Evolutionary conservation across 768 basidiomycete genomes (phyloP).

Genomic region (Clavulina sp.): DNA sequence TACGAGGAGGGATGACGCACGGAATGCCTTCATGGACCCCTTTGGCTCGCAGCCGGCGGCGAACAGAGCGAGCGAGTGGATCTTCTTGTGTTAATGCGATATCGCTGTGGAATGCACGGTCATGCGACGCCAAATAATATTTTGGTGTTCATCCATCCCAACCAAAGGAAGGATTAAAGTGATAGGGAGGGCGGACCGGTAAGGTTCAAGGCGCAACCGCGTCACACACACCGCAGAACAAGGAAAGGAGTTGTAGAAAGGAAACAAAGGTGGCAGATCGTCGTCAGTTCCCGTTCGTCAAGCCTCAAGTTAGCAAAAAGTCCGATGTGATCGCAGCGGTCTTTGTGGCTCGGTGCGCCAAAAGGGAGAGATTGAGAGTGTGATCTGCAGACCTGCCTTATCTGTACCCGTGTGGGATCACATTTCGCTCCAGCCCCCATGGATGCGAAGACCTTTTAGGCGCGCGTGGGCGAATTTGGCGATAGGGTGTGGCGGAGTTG

Average conservation of each 20-base stretch:
- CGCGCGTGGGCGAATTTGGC: too few species aligned
- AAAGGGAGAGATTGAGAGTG: slow-evolving; percentile 4
- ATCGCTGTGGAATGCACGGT: slow-evolving; percentile 31
- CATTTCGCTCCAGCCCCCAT: slow-evolving; percentile 94
- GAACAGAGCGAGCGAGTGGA: slow-evolving; percentile 81
- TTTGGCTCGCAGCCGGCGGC: slow-evolving; percentile 32
- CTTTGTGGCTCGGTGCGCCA: not conserved
- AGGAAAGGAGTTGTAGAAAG: not conserved
- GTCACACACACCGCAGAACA: too few species aligned
- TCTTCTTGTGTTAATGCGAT: slow-evolving; percentile 87
- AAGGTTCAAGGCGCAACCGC: too few species aligned
- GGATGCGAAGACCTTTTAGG: slow-evolving; percentile 91
- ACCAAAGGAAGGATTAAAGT: not conserved
- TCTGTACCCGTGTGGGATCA: slow-evolving; percentile 90
- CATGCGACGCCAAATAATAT: not conserved
- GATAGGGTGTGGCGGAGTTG: not conserved
- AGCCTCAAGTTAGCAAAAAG: too few species aligned
- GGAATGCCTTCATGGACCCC: slow-evolving; percentile 25
- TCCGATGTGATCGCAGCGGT: too few species aligned
- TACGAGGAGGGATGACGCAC: too few species aligned
- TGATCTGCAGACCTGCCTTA: slow-evolving; percentile 32
- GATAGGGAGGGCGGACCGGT: too few species aligned
- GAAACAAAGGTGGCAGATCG: too few species aligned
- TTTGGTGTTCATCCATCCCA: not conserved
- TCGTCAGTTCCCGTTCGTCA: too few species aligned